These are phyloP conservation scores for Teratosphaeria pseudoeucalypti DNA, from an alignment of 2,329 filamentous ascomycete genomes.

Conservation along the genomic window DNA sequence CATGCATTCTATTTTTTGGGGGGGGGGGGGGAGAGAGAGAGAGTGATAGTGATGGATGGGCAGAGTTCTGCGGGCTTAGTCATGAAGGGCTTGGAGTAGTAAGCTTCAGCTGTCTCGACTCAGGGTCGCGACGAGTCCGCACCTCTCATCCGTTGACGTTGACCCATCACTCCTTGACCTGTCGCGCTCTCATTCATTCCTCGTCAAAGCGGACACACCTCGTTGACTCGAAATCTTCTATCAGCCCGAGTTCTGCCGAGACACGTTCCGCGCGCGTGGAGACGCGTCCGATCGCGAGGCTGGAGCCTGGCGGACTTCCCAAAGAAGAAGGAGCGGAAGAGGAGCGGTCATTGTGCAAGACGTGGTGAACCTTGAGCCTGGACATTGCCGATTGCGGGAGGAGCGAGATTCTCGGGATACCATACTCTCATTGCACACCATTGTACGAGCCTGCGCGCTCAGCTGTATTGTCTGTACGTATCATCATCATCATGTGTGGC, in stretches of 20 bases:
- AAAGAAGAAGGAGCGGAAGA: background rate
- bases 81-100: background rate
- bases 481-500: background rate
- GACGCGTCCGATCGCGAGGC: background rate
- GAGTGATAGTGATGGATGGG: background rate
- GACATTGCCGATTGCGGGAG: background rate
- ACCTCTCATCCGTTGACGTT: background rate
- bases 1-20: slow-evolving; percentile 13
- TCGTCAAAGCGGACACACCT: too few relatives aligned
- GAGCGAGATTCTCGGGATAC: background rate
- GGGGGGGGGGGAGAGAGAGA: background rate
- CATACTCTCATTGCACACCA: background rate
- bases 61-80: background rate
- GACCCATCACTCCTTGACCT: background rate
- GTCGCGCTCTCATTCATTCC: background rate
- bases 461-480: slow-evolving; percentile 1
- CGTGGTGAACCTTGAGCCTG: background rate
- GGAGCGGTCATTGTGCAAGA: background rate
- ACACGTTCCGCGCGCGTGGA: background rate
- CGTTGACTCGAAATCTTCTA: too few relatives aligned
- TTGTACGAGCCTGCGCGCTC: background rate
- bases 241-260: background rate
- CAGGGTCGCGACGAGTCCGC: background rate
- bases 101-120: background rate
- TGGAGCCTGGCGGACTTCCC: background rate